Base-by-base conservation (phyloP, 208 protist genomes). In the Kentomonas sorsogonicus region DNA sequence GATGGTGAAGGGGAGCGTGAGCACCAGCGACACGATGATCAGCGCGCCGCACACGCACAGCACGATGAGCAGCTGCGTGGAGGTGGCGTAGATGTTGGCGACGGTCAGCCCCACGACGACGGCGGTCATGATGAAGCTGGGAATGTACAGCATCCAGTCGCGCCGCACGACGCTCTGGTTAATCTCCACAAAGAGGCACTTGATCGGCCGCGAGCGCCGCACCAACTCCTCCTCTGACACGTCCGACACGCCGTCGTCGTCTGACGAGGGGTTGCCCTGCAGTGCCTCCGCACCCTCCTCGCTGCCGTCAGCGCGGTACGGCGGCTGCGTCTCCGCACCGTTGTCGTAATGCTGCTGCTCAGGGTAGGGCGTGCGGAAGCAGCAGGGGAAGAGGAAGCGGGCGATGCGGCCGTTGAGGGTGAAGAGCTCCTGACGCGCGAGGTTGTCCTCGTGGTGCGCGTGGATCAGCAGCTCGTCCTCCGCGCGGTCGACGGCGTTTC, bases 401-500 rank as follows among this genome's bases (percentile, higher is more conserved):
- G n/a, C n/a, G n/a, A n/a, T n/a, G n/a, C n/a, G n/a, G n/a, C n/a
- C n/a, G n/a, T n/a, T n/a, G n/a, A n/a, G n/a, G n/a, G n/a, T n/a
- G n/a, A n/a, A n/a, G 16, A 74, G 47, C 15, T 48, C 67, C 1
- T 68, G 53, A 5, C 48, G 46, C 56, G 67, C 61, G 25, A 55
- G 60, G 46, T 76, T 67, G 59, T 63, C 53, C 55, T 62, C 46
- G 30, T 61, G 31, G 51, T 71, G 50, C 22, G 63, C 52, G 44
- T 68, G 65, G 5, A 74, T 36, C 11, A 72, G 61, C 45, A 64
- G 31, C 23, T 46, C 53, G 66, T 89, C 80, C 18, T 69, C 64
- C 22, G 54, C 15, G 29, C 72, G 81, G 41, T 89, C 81, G 48
- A 56, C 70, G 1, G 58, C 63, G 61, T 91, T 87, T 40, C 20